Evolutionary conservation across 495 filamentous ascomycete genomes (phyloP).

Genomic region (Hyaloscypha variabilis): DNA sequence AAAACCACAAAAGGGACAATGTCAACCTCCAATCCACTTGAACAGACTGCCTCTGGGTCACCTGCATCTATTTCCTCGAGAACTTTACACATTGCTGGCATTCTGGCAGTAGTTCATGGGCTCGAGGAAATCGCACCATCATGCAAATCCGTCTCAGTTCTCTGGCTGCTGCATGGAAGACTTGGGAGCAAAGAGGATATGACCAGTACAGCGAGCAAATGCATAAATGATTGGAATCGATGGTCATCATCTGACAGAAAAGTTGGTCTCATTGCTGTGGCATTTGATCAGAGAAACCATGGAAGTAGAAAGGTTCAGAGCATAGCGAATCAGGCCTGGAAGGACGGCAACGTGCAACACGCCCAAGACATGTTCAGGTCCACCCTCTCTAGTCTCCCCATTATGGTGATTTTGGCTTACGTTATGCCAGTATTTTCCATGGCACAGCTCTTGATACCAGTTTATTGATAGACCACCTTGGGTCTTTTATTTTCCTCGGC

Average conservation of each 20-base stretch:
- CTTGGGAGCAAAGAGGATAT: slow-evolving; percentile 67
- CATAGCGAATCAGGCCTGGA: slow-evolving; percentile 74
- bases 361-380: slow-evolving; percentile 80
- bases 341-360: slow-evolving; percentile 77
- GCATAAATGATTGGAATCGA: slow-evolving; percentile 62
- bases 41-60: slow-evolving; percentile 12
- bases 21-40: slow-evolving; percentile 29
- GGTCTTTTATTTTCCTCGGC: slow-evolving; percentile 71
- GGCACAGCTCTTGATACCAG: slow-evolving; percentile 78
- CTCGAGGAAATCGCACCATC: slow-evolving; percentile 66
- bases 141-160: slow-evolving; percentile 58
- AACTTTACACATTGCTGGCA: slow-evolving; percentile 71
- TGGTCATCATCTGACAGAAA: slow-evolving; percentile 31
- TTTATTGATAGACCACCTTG: slow-evolving; percentile 69
- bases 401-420: slow-evolving; percentile 48
- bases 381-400: slow-evolving; percentile 35
- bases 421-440: slow-evolving; percentile 36
- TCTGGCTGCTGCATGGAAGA: slow-evolving; percentile 89
- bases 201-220: slow-evolving; percentile 56
- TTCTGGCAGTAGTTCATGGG: slow-evolving; percentile 77
- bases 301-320: slow-evolving; percentile 65
- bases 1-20: slow-evolving; percentile 7
- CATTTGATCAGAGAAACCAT: slow-evolving; percentile 92
- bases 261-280: slow-evolving; percentile 70
- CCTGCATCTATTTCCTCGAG: slow-evolving; percentile 56